Evolutionary conservation across 441 rosid species (phyloP).

Genomic region (Lepidium campestre): DNA sequence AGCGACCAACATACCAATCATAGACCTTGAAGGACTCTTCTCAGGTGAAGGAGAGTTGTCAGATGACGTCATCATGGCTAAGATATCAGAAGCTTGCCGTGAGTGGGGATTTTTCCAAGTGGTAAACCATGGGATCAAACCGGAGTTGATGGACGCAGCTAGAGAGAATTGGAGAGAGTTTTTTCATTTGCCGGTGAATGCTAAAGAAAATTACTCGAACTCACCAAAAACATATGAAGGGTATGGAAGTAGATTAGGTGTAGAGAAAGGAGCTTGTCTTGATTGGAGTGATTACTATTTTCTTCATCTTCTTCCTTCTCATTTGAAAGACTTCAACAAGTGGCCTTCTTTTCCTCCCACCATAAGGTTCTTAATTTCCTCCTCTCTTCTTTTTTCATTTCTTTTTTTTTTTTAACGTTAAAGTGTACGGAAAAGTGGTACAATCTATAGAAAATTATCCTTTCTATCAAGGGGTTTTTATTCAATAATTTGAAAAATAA

Average conservation of each 20-base stretch:
- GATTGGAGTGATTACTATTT: conserved; percentile 88
- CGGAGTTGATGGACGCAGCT: conserved; percentile 53
- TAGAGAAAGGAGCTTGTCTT: conserved; percentile 73
- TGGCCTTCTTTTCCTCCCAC: conserved; percentile 60
- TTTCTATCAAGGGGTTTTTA: too few relatives aligned
- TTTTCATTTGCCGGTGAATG: conserved; percentile 57
- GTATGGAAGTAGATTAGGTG: conserved; percentile 74
- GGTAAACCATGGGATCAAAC: conserved; percentile 67
- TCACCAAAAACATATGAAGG: conserved; percentile 80
- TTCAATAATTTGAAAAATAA: too few relatives aligned
- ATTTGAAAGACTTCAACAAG: conserved; percentile 52
- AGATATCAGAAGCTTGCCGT: conserved; percentile 47
- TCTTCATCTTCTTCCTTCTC: conserved; percentile 63
- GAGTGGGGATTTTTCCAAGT: conserved; percentile 91
- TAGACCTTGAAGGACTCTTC: conserved; percentile 48
- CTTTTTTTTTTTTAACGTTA: too few relatives aligned
- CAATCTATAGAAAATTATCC: too few relatives aligned
- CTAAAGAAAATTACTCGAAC: conserved; percentile 55
- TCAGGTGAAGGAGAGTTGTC: neutral
- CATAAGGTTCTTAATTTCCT: conserved; percentile 49
- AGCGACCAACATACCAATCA: conserved; percentile 53
- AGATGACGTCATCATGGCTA: conserved; percentile 25
- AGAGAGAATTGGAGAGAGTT: conserved; percentile 63
- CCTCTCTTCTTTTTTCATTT: neutral
- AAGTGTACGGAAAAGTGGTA: too few relatives aligned